Evolutionary conservation across 1,284 basidiomycete genomes (phyloP).

Genomic region (Ceraceosorus bombacis): DNA sequence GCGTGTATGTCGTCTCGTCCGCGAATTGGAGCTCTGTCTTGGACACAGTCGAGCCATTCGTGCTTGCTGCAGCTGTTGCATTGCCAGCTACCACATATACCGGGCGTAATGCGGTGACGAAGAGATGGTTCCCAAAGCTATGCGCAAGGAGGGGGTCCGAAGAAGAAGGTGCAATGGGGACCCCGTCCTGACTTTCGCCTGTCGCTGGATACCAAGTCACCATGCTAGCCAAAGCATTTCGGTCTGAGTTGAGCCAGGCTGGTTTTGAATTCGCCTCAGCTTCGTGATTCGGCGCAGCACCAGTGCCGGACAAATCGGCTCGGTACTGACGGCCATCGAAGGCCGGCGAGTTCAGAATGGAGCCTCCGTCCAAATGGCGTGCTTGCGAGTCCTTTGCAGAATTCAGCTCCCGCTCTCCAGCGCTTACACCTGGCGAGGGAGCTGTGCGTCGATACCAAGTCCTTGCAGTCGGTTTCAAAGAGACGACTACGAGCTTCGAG

Average conservation of each 20-base stretch:
- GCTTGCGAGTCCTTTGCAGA: too few species aligned
- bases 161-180: background rate
- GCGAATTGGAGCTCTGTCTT: conserved; percentile 13
- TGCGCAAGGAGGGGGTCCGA: conserved; percentile 32
- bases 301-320: conserved; percentile 12
- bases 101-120: conserved; percentile 18
- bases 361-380: too few species aligned
- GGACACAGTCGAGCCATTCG: too few species aligned
- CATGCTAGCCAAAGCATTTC: conserved; percentile 11
- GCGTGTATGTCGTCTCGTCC: conserved; percentile 38
- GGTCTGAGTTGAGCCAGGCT: too few species aligned
- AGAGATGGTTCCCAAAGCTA: conserved; percentile 27
- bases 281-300: conserved; percentile 11
- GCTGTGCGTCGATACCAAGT: conserved; percentile 62
- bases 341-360: background rate
- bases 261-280: too few species aligned
- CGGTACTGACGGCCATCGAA: background rate
- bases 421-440: background rate
- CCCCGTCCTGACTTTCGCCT: background rate
- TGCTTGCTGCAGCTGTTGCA: too few species aligned
- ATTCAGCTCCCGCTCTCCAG: too few species aligned
- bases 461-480: conserved; percentile 79
- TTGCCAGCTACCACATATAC: background rate
- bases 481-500: conserved; percentile 83
- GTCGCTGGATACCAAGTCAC: conserved; percentile 41